Evolutionary conservation across 148 eudicot genomes (phyloP), one percentile per base, ranked within the genome.

Genomic region (Heliamphora exappendiculata): DNA sequence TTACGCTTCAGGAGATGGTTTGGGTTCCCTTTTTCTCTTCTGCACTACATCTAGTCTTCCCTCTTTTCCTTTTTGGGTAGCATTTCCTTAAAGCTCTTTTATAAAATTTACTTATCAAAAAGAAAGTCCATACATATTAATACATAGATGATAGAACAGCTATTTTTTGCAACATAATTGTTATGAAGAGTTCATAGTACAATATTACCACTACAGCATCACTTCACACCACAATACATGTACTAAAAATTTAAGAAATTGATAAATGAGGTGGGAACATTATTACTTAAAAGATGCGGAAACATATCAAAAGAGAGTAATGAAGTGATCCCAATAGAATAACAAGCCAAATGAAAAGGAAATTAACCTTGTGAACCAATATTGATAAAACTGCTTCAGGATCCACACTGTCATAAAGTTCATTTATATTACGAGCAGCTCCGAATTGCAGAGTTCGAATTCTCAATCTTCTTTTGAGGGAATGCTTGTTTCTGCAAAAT

Each of bases 341-440:
- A 76, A n/a, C 22, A 33, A 67, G 60, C 6, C 28, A 55, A 67
- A 79, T 37, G 28, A 34, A 45, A 53, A n/a, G 34, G 33, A 41
- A 70, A 50, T 28, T 74, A 63, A 92, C 98, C 98, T 95, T 93
- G 84, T 95, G 97, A 88, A 95, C 96, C 49, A 95, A 90, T 72
- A 95, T 84, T 12, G 97, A 88, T 60, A 95, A 90, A 78, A 95
- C 89, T 72, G 89, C 98, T 84, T 95, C 98, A 78, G 94, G 87
- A 85, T 95, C 97, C 80, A 95, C 97, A 83, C 87, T 89, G 74
- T 94, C 98, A 84, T 92, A 95, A n/a, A 92, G 88, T 78, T 92
- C 98, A 76, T 89, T 92, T 28, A 95, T 89, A 84, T 89, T 90
- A 53, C 80, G 88, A 84, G 98, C 97, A 82, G 94, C 73, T 72